phyloP scores from a whole-genome alignment of 2,329 filamentous ascomycete genomes.

The Paecilomyces variotii region DNA sequence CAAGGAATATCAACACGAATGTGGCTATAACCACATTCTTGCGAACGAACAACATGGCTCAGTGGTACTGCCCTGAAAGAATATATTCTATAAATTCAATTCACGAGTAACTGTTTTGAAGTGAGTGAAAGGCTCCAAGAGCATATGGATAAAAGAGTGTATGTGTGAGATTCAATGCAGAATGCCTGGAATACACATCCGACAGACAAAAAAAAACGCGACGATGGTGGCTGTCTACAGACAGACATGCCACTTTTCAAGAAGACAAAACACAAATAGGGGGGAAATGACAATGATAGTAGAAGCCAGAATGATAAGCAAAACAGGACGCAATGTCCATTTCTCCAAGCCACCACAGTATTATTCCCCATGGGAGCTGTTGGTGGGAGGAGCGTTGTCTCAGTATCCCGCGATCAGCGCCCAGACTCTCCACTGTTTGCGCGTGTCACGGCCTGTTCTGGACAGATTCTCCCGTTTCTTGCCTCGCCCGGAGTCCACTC shows the following conservation, averaged over 20 bases:
- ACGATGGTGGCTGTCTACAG: neutral
- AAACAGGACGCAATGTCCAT: neutral
- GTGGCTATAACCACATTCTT: constrained; percentile 18
- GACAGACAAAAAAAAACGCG: neutral
- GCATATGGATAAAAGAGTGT: neutral
- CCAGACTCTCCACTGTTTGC: neutral
- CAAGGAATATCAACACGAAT: constrained; percentile 16
- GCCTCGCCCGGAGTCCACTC: neutral
- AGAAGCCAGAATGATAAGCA: neutral
- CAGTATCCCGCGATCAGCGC: neutral
- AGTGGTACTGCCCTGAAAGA: neutral
- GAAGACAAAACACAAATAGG: neutral
- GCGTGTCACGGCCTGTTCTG: neutral
- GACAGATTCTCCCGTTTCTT: neutral
- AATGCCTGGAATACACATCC: neutral
- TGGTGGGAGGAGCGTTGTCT: neutral
- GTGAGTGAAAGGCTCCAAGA: neutral
- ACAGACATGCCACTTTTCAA: neutral
- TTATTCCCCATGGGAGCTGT: neutral
- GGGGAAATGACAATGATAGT: neutral
- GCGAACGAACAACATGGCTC: constrained; percentile 18
- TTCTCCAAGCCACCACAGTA: neutral
- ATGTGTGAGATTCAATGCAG: neutral
- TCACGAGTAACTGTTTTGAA: neutral
- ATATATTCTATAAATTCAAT: neutral